Evolutionary conservation across 2,329 filamentous ascomycete genomes (phyloP), one percentile per base, ranked within the genome.

Genomic region (Fusarium newnesense): DNA sequence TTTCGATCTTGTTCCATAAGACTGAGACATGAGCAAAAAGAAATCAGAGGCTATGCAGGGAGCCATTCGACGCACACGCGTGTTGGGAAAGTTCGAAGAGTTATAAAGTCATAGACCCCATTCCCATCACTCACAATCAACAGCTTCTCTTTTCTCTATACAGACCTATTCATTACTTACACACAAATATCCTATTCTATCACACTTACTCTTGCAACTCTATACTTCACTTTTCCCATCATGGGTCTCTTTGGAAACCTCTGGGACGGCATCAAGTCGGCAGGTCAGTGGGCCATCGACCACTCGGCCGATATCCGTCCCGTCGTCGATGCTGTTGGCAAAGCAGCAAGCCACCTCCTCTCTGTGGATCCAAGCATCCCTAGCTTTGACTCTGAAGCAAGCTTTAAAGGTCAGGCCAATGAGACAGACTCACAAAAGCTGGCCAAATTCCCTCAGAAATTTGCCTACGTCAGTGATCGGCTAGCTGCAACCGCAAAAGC

Each of bases 281-380:
- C 24, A 19, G 42, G 42, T 18, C 4, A 5, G 1, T 44, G 24
- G 42, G 42, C 4, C 7, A 2, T 44, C 16, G 24, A 26, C 24
- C 42, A 44, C 16, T 8, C 42, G 0, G 5, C 2, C 24, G 10
- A 44, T 19, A 44, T 26, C 12, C 7, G 16, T 5, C 4, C 24
- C 7, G 42, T 12, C 24, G 1, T 44, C 16, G 24, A 7, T 7
- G 5, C 42, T 9, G 42, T 44, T 26, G 42, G 10, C 16, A 26
- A 26, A 26, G 16, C 5, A 12, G 42, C 40, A 15, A 15, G 7
- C 4, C 0, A 1, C 16, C 24, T 44, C 7, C 1, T 18, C 6
- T 3, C 4, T 18, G 10, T 26, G 7, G 0, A 43, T 0, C 5
- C 8, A 12, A 43, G 24, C 16, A 26, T 1, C 16, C 5, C 3